phyloP scores from a whole-genome alignment of 192 early-diverging fungal species.

The Backusella parvicylindrica region DNA sequence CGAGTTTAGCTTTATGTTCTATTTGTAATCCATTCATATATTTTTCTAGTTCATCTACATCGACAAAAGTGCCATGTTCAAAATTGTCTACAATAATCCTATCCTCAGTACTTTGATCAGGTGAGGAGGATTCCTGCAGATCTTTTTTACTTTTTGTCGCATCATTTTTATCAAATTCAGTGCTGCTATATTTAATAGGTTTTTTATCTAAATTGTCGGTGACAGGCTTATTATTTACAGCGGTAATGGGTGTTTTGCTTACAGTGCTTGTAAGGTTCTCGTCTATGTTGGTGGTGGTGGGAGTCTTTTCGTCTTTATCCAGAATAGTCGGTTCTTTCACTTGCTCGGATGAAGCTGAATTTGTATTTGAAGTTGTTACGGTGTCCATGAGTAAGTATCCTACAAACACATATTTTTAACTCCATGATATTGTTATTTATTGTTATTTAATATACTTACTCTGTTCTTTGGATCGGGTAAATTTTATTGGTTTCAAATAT shows the following conservation, averaged over 20 bases:
- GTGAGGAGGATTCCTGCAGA: neutral
- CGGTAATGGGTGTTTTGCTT: neutral
- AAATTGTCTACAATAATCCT: neutral
- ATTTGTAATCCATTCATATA: neutral
- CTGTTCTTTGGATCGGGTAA: neutral
- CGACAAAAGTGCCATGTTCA: neutral
- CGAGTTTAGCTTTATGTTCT: neutral
- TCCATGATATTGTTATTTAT: neutral
- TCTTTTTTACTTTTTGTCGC: neutral
- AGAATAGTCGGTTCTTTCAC: neutral
- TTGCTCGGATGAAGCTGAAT: neutral
- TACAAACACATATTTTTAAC: neutral
- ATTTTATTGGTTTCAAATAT: neutral
- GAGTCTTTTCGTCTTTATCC: neutral
- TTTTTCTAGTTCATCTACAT: neutral
- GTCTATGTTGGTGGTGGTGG: neutral
- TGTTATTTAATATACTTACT: neutral
- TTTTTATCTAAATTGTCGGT: neutral
- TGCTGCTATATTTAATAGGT: neutral
- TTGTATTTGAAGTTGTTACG: neutral
- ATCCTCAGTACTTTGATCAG: neutral
- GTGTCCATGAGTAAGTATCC: neutral
- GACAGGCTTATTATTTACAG: neutral
- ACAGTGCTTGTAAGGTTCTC: neutral
- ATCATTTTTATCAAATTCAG: neutral